Conservation (phyloP, 352 stramenopile species). For the Phytophthora ramorum region DNA sequence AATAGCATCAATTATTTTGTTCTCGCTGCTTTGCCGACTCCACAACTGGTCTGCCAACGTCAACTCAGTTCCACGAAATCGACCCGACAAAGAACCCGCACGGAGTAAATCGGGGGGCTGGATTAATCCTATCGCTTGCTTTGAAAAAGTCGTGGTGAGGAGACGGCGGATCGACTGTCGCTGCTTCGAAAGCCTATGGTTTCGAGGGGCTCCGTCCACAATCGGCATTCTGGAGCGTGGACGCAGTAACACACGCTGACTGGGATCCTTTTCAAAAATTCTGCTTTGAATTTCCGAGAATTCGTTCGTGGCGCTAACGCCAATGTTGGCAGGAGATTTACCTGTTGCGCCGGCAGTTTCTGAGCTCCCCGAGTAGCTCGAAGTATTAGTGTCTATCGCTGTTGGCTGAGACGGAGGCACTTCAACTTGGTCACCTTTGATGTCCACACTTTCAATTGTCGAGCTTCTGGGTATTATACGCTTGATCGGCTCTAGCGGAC, state of each 20-base stretch:
- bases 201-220: background rate
- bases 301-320: background rate
- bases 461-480: background rate
- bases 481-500: background rate
- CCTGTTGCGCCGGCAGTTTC: background rate
- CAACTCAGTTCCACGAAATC: background rate
- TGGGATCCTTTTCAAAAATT: background rate
- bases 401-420: background rate
- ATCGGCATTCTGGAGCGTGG: background rate
- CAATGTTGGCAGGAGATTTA: background rate
- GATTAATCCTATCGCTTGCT: background rate
- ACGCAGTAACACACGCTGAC: background rate
- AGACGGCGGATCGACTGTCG: background rate
- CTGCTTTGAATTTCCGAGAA: background rate
- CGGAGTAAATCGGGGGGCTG: background rate
- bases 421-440: background rate
- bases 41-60: background rate
- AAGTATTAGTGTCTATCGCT: background rate
- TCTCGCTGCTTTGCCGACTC: constrained; percentile 1
- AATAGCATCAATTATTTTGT: background rate
- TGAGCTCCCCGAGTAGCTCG: background rate
- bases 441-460: background rate
- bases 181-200: background rate
- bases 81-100: background rate
- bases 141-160: background rate